Evolutionary conservation across 2,329 filamentous ascomycete genomes (phyloP).

Genomic region (Lachnellula cervina): DNA sequence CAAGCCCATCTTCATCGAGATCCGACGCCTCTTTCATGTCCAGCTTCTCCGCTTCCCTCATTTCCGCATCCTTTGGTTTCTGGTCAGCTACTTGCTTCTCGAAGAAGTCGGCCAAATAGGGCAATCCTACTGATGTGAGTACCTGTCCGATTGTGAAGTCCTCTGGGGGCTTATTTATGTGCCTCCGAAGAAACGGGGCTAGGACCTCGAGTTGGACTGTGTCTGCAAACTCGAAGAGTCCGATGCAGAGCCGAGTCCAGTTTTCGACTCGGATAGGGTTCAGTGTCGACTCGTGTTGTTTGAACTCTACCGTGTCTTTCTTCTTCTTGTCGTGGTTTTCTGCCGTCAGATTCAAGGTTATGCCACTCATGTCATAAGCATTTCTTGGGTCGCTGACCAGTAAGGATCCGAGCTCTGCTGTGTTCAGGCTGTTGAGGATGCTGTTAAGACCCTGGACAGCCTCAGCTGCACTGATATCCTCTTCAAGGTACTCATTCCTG

Average conservation of each 20-base stretch:
- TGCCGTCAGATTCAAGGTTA: not conserved
- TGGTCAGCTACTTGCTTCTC: not conserved
- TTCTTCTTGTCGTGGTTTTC: not conserved
- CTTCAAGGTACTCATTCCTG: too few relatives aligned
- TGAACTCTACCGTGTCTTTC: not conserved
- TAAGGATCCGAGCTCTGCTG: not conserved
- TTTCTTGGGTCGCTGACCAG: not conserved
- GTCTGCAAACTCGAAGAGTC: not conserved
- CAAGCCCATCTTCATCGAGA: too few relatives aligned
- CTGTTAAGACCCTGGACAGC: not conserved
- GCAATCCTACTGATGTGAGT: not conserved
- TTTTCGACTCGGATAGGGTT: not conserved
- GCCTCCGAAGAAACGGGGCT: not conserved
- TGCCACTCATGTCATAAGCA: not conserved
- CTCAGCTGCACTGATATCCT: not conserved
- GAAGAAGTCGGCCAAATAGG: not conserved
- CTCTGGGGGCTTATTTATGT: not conserved
- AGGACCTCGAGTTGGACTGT: not conserved
- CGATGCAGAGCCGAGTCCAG: not conserved
- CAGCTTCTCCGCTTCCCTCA: too few relatives aligned
- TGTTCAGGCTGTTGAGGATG: not conserved
- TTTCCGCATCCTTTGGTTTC: not conserved
- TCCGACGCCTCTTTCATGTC: too few relatives aligned
- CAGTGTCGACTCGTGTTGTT: not conserved
- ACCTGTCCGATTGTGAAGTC: not conserved